These are phyloP conservation scores for Zymoseptoria ardabiliae DNA, from an alignment of 2,329 filamentous ascomycete species.

Conservation along the genomic window DNA sequence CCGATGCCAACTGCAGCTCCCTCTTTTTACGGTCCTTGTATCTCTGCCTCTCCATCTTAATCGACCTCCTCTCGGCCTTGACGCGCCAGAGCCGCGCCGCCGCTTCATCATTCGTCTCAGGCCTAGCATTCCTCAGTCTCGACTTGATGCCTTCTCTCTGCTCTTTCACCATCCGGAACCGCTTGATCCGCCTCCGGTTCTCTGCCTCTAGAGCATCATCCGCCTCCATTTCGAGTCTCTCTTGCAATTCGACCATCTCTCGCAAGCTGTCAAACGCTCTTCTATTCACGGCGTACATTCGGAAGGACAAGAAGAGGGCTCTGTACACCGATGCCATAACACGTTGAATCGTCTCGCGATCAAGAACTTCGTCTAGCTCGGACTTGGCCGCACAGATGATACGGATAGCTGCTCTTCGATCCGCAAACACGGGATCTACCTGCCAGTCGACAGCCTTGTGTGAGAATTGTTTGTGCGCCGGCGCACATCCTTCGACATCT, in stretches of 20 bases:
- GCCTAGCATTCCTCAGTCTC: neutral
- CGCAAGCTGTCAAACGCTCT: neutral
- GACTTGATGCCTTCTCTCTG: neutral
- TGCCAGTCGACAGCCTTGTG: neutral
- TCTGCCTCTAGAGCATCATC: neutral
- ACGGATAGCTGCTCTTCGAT: neutral
- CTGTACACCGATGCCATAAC: neutral
- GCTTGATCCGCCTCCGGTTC: neutral
- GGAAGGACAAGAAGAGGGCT: neutral
- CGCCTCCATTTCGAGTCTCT: neutral
- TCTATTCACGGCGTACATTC: neutral
- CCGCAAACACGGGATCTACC: neutral
- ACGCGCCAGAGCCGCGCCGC: neutral
- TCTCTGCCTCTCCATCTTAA: neutral
- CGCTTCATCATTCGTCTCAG: neutral
- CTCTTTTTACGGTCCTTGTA: neutral
- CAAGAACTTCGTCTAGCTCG: neutral
- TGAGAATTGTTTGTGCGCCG: neutral
- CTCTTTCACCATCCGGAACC: neutral
- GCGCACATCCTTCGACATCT: neutral
- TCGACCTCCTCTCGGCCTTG: neutral
- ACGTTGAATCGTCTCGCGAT: neutral
- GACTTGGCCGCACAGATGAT: neutral
- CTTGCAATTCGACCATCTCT: neutral
- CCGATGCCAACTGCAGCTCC: neutral